Conservation (phyloP, 2,329 filamentous ascomycete species). For the Trichoderma asperellum region DNA sequence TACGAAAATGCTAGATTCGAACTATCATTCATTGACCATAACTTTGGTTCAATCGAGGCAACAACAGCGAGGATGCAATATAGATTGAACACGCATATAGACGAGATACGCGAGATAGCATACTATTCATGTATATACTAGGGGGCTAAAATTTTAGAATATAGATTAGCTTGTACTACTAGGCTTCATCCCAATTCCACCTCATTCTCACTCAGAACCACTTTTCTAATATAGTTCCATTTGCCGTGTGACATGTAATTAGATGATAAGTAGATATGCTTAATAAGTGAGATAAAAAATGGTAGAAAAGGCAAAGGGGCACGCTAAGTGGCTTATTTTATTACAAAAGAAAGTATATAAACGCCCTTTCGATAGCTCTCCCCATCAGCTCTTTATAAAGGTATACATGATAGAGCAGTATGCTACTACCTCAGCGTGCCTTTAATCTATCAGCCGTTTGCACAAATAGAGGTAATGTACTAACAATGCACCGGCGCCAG, state of each 20-base stretch:
- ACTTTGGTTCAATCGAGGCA: too few species aligned
- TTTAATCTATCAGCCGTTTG: not conserved
- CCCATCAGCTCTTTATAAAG: not conserved
- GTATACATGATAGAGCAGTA: not conserved
- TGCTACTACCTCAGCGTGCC: not conserved
- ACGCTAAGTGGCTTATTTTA: not conserved
- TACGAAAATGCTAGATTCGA: not conserved
- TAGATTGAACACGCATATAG: not conserved
- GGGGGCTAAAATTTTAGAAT: not conserved
- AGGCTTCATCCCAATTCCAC: not conserved
- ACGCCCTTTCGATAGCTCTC: not conserved
- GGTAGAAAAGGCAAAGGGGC: not conserved
- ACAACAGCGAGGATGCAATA: not conserved
- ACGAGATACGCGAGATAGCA: not conserved
- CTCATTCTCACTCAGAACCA: not conserved
- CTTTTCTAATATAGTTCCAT: not conserved
- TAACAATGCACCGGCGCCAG: not conserved
- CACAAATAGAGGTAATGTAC: not conserved
- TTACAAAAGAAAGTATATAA: not conserved
- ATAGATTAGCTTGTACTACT: not conserved
- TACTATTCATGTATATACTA: not conserved
- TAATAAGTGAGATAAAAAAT: not conserved
- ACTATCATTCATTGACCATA: too few species aligned
- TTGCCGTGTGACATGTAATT: not conserved
- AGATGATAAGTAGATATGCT: not conserved